Evolutionary conservation across 78 protist species (phyloP).

Genomic region (Abeoforma whisleri): DNA sequence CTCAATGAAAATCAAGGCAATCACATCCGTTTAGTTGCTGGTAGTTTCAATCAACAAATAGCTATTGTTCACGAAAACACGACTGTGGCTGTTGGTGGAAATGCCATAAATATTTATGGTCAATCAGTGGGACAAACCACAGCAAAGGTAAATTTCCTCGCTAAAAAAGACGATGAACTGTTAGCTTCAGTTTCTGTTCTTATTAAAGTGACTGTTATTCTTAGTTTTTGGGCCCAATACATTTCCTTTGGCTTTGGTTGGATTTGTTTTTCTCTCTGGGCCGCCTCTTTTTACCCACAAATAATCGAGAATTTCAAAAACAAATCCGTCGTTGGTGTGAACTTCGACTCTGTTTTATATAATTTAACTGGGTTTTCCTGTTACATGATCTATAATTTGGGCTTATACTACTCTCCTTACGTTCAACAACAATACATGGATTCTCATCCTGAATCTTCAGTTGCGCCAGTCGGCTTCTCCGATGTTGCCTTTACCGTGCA

Average conservation of each 20-base stretch:
- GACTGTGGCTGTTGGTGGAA: no score
- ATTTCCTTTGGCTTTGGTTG: constrained; percentile 9
- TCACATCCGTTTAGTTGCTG: no score
- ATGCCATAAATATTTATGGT: no score
- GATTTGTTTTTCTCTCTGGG: constrained; percentile 34
- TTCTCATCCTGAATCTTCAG: background rate
- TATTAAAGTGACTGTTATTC: background rate
- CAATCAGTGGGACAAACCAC: no score
- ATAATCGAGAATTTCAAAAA: background rate
- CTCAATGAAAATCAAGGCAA: no score
- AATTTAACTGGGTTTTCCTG: constrained; percentile 25
- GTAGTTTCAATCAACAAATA: no score
- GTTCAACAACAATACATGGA: background rate
- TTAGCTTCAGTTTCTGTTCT: background rate
- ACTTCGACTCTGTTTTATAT: background rate
- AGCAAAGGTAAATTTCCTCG: no score
- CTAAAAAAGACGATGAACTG: no score
- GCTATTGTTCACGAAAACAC: no score
- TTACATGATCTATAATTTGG: constrained; percentile 17
- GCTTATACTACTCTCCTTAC: background rate
- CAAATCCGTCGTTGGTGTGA: constrained; percentile 19
- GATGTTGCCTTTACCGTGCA: constrained; percentile 38
- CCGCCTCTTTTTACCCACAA: constrained; percentile 32
- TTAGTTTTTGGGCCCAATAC: no score
- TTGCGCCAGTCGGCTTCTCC: constrained; percentile 6